These are phyloP conservation scores for Pseudozyma sp. DNA, from an alignment of 1,284 basidiomycete genomes.

Conservation along the genomic window DNA sequence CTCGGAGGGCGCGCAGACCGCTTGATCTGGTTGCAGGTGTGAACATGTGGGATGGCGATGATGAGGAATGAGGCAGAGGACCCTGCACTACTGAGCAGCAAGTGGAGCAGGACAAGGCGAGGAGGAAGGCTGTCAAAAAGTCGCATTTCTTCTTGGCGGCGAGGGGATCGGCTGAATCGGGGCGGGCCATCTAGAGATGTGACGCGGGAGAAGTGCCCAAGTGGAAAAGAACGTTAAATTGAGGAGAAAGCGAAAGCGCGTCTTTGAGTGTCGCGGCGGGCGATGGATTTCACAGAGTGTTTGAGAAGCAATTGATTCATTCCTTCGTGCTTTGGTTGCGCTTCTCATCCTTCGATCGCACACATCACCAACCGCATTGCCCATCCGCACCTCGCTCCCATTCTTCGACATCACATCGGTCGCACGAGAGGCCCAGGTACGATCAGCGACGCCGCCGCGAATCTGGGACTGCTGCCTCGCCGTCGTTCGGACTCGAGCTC, in stretches of 20 bases:
- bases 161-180: background rate
- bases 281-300: too few species aligned
- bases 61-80: background rate
- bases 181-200: background rate
- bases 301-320: background rate
- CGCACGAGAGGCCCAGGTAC: background rate
- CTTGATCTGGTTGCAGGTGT: background rate
- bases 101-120: background rate
- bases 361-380: too few species aligned
- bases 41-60: conserved; percentile 7
- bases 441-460: background rate
- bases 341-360: too few species aligned
- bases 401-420: background rate
- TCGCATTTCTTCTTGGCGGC: conserved; percentile 1
- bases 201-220: background rate
- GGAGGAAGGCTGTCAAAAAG: background rate
- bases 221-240: background rate
- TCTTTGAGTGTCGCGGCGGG: background rate
- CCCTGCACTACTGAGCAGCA: background rate
- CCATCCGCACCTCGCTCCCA: background rate
- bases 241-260: background rate
- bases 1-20: conserved; percentile 3
- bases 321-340: too few species aligned
- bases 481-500: background rate
- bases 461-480: too few species aligned